Percentiles rank a stretch among this genome's conserved stretches.
phyloP scores from a whole-genome alignment of 225 moss, liverwort and hornwort genomes.

The Lunularia cruciata region DNA sequence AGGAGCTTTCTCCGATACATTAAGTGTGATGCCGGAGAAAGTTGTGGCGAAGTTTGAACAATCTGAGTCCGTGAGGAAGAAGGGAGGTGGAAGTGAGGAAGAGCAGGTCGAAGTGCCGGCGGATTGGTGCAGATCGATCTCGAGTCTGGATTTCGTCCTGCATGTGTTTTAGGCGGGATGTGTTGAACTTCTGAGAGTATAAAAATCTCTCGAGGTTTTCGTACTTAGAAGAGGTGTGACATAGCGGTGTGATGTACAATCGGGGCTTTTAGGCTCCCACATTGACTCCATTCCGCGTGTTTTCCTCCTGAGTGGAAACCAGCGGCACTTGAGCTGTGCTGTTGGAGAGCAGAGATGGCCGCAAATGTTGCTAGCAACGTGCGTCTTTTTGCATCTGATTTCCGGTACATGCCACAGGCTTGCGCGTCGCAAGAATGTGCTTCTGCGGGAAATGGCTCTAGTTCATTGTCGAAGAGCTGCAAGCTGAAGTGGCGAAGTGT shows the following conservation, averaged over 20 bases:
- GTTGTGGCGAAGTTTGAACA: neutral
- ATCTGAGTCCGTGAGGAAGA: neutral
- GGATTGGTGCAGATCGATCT: neutral
- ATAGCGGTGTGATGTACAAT: neutral
- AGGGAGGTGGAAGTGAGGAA: neutral
- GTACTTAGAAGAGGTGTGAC: neutral
- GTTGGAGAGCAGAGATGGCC: conserved; percentile 2
- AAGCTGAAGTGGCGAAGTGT: conserved; percentile 1
- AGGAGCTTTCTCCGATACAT: neutral
- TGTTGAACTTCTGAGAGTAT: neutral
- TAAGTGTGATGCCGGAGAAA: conserved; percentile 4
- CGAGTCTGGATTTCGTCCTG: neutral
- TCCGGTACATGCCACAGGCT: neutral
- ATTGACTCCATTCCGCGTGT: neutral
- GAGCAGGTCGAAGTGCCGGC: neutral
- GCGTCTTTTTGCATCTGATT: neutral
- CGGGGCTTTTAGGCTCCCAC: neutral
- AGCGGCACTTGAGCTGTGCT: neutral
- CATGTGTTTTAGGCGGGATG: neutral
- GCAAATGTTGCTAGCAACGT: neutral
- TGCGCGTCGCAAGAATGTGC: conserved; percentile 5
- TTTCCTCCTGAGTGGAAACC: neutral
- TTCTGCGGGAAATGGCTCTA: neutral
- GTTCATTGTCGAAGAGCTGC: neutral
- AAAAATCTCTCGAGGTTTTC: neutral